phyloP scores from a whole-genome alignment of 176 grass and related monocot genomes.

The Guadua angustifolia region DNA sequence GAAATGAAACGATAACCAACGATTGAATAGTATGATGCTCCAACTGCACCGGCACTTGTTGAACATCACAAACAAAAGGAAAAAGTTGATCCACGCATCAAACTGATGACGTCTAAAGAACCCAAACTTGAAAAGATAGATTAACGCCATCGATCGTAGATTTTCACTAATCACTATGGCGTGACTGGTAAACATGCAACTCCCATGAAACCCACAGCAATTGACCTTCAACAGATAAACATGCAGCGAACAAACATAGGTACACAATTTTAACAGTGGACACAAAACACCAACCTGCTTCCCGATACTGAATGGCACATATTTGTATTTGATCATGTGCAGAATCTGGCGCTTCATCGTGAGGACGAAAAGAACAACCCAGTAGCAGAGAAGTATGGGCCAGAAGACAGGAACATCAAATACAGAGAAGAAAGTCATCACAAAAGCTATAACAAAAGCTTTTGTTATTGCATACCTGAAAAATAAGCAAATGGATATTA shows the following conservation, averaged over 20 bases:
- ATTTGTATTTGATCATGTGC: conserved; percentile 94
- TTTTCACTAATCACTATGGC: neutral
- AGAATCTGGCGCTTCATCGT: conserved; percentile 96
- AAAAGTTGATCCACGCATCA: neutral
- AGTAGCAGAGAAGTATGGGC: conserved; percentile 92
- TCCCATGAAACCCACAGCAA: neutral
- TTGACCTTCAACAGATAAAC: neutral
- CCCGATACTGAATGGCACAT: conserved; percentile 73
- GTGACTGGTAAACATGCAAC: neutral
- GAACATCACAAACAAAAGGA: neutral
- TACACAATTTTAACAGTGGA: neutral
- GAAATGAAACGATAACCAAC: neutral
- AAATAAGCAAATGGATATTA: conserved; percentile 15
- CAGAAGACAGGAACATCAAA: conserved; percentile 98
- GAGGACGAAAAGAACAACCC: conserved; percentile 86
- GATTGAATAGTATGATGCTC: neutral
- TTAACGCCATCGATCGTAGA: neutral
- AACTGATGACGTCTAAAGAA: neutral
- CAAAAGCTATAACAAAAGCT: conserved; percentile 84
- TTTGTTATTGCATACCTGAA: conserved; percentile 97
- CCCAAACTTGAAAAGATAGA: neutral
- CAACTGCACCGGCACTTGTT: neutral
- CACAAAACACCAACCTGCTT: conserved; percentile 73
- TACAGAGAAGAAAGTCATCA: conserved; percentile 96
- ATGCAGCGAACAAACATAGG: neutral